Base-by-base conservation (phyloP, 345 rosid species). In the Lumnitzera racemosa region DNA sequence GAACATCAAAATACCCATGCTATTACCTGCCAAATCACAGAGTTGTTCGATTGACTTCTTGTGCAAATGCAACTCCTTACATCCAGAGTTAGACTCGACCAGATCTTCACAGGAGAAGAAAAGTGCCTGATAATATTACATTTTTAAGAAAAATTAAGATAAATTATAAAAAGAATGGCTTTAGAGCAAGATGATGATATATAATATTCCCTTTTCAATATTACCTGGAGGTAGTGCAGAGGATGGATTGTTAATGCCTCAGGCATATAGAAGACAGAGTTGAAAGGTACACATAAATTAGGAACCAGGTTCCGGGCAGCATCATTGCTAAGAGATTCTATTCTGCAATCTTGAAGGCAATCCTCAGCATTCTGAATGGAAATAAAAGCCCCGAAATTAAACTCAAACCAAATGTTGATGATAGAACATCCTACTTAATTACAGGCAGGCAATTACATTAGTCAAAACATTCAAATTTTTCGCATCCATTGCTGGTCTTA, bases 171-270 rank as follows among this genome's bases (percentile, higher is more conserved):
- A 59, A 46, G 27, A 60, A 53, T 56, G 49, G 49, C 49, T n/a
- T 41, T 41, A 9, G 51, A 41, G 27, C 52, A 47, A 13, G 23
- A 15, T 15, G 29, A 58, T 58, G 49, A 15, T n/a, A 58, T 12
- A 16, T 15, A 58, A 9, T 27, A 15, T 14, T 46, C 17, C 36
- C 36, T 25, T 27, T 55, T 72, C 24, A 59, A 59, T 54, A 31
- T 36, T 36, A 86, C 96, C 88, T 70, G 85, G 54, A 89, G 90
- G 78, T 89, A 89, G n/a, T 60, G 76, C 61, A 49, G 68, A 61
- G 98, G 86, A 80, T 78, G 76, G 31, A 92, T 78, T 73, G 85
- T 92, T 69, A 89, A 77, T 62, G 96, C 98, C 56, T 79, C 76
- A 43, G 98, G 96, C 82, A 87, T 74, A 72, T 87, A 86, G 67